Conservation (phyloP, 2,329 filamentous ascomycete species). For the Monosporascus sp. region DNA sequence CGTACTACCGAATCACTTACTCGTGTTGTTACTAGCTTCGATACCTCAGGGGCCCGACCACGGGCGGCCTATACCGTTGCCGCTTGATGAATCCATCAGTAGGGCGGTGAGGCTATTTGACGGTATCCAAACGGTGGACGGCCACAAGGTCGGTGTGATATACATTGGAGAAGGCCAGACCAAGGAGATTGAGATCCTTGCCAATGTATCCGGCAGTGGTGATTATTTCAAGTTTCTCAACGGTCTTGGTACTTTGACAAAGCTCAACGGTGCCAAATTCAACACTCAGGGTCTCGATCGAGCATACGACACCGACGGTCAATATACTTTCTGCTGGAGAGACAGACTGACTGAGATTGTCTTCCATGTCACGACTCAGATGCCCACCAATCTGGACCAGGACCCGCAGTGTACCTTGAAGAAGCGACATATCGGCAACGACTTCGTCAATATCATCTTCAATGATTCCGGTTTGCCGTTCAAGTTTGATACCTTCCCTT, state of each 20-base stretch:
- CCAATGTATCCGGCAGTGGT: constrained; percentile 78
- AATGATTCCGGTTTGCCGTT: constrained; percentile 93
- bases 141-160: constrained; percentile 90
- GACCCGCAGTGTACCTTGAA: constrained; percentile 76
- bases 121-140: constrained; percentile 82
- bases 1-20: constrained; percentile 67
- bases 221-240: constrained; percentile 85
- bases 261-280: constrained; percentile 75
- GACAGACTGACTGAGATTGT: constrained; percentile 93
- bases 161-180: constrained; percentile 88
- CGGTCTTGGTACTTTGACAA: constrained; percentile 74
- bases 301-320: constrained; percentile 70
- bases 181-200: constrained; percentile 74
- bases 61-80: constrained; percentile 69
- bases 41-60: constrained; percentile 51
- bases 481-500: constrained; percentile 85
- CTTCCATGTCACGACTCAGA: constrained; percentile 94
- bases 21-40: constrained; percentile 64
- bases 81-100: constrained; percentile 60
- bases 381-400: constrained; percentile 79
- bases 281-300: constrained; percentile 90
- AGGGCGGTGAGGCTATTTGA: constrained; percentile 80
- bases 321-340: constrained; percentile 89
- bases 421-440: constrained; percentile 94
- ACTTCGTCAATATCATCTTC: constrained; percentile 97